These are phyloP conservation scores for Crithidia fasciculata DNA, from an alignment of 208 protist species.

Conservation along the genomic window DNA sequence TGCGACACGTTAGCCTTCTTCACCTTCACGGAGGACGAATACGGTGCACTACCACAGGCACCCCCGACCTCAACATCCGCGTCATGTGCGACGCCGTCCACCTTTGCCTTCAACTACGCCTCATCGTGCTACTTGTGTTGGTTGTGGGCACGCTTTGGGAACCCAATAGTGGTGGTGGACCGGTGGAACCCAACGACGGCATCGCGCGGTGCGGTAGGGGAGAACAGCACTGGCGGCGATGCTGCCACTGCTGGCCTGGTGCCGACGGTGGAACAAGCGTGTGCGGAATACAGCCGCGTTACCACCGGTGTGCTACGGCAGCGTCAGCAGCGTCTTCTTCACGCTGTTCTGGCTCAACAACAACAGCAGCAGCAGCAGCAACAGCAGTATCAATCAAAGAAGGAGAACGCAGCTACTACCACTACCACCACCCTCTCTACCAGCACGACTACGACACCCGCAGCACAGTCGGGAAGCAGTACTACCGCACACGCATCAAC, in stretches of 20 bases:
- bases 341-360: conserved; percentile 8
- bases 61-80: neutral
- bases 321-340: conserved; percentile 26
- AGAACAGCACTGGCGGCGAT: neutral
- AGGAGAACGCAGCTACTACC: neutral
- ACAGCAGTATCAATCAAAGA: neutral
- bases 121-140: conserved; percentile 47
- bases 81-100: neutral
- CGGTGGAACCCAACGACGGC: conserved; percentile 36
- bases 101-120: conserved; percentile 33
- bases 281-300: conserved; percentile 39
- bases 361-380: neutral
- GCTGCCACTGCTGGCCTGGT: neutral
- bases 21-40: conserved; percentile 59
- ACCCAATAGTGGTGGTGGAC: conserved; percentile 60
- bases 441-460: neutral
- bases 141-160: conserved; percentile 69
- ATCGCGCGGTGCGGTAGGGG: neutral
- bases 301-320: conserved; percentile 28
- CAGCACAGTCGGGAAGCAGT: neutral
- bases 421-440: neutral
- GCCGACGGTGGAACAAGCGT: conserved; percentile 34
- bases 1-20: conserved; percentile 36
- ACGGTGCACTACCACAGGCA: conserved; percentile 23
- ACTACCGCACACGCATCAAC: neutral